A percentile compares a stretch with the other conserved stretches of the same genome.
Conservation (phyloP, 2,329 filamentous ascomycete species). For the Amylocarpus encephaloides region DNA sequence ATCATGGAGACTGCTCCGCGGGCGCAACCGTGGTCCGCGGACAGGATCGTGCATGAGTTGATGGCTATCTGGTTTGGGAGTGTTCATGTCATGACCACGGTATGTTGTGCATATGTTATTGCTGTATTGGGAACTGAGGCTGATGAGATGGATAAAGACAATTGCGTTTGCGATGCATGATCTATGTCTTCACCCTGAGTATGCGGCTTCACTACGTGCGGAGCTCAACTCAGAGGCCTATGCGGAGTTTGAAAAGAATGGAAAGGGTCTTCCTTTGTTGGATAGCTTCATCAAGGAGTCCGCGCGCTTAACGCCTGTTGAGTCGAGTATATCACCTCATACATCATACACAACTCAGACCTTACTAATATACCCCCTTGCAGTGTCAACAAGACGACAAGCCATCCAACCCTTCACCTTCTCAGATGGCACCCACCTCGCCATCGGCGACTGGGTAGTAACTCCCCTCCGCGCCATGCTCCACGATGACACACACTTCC, state of each 20-base stretch:
- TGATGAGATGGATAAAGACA: conserved; percentile 9
- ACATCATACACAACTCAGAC: background rate
- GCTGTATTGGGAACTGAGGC: background rate
- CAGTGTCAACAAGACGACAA: background rate
- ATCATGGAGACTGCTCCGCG: conserved; percentile 9
- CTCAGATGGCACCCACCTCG: background rate
- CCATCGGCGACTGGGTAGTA: conserved; percentile 1
- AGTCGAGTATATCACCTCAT: conserved; percentile 4
- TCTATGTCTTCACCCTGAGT: conserved; percentile 15
- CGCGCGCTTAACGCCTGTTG: conserved; percentile 20
- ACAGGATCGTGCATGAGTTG: conserved; percentile 8
- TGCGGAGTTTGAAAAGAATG: conserved; percentile 16
- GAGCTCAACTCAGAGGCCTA: conserved; percentile 20
- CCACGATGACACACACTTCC: background rate
- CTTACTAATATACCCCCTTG: background rate
- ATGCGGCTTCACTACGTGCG: conserved; percentile 21
- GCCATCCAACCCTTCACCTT: conserved; percentile 4
- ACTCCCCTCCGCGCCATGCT: background rate
- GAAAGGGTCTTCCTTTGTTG: conserved; percentile 26
- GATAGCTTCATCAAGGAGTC: conserved; percentile 31
- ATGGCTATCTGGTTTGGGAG: conserved; percentile 15
- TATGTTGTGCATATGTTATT: background rate
- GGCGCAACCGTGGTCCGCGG: conserved; percentile 4
- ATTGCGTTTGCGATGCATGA: conserved; percentile 26
- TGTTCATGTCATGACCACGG: conserved; percentile 8